These are phyloP conservation scores for Amanita jacksonii DNA, from an alignment of 768 basidiomycete species.

Conservation along the genomic window DNA sequence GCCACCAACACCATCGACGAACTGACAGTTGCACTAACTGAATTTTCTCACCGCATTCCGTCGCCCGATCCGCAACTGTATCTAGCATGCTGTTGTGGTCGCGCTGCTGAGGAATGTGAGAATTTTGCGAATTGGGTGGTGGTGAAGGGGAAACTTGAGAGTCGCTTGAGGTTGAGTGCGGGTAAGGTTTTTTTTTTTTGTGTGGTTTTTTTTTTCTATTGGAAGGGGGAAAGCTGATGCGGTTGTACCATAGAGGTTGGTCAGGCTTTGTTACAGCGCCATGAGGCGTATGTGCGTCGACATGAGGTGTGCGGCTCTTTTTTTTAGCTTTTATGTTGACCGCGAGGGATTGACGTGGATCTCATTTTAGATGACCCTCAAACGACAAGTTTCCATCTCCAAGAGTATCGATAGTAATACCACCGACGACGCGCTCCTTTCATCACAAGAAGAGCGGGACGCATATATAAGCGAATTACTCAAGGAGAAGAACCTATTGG, in stretches of 20 bases:
- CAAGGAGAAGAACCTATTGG: constrained; percentile 51
- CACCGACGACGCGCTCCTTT: constrained; percentile 13
- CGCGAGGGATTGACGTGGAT: neutral
- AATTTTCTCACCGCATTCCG: constrained; percentile 54
- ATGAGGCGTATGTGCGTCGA: constrained; percentile 76
- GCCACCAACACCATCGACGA: constrained; percentile 66
- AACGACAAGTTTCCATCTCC: constrained; percentile 2
- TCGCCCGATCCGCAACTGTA: constrained; percentile 58
- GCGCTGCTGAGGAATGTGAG: constrained; percentile 58
- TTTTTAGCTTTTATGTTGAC: neutral
- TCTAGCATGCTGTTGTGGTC: constrained; percentile 56
- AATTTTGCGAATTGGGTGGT: constrained; percentile 52
- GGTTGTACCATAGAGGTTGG: constrained; percentile 60
- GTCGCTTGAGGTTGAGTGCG: constrained; percentile 72
- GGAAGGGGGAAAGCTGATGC: no score
- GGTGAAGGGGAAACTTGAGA: constrained; percentile 64
- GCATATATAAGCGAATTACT: constrained; percentile 24
- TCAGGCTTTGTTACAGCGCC: constrained; percentile 75
- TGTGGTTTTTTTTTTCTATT: no score
- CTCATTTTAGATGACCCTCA: constrained; percentile 1
- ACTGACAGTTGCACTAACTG: constrained; percentile 60
- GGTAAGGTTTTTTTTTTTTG: no score
- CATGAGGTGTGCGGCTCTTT: constrained; percentile 42
- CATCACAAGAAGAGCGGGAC: constrained; percentile 23
- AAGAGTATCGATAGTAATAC: constrained; percentile 9